Evolutionary conservation across 106 monocot species (phyloP).

Genomic region (Dioscorea dumetorum): DNA sequence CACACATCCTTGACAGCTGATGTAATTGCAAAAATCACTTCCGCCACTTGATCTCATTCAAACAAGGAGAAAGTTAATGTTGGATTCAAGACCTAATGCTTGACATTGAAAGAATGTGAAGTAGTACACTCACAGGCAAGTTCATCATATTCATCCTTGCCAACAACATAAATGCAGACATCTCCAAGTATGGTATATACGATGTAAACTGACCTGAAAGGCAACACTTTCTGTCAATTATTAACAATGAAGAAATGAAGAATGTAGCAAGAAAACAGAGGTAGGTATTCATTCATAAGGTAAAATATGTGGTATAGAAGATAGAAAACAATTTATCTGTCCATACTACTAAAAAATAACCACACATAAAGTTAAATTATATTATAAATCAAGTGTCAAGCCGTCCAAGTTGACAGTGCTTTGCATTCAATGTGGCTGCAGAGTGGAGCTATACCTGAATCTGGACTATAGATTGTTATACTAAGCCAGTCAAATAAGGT

Average conservation of each 20-base stretch:
- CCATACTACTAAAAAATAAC: background rate
- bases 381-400: background rate
- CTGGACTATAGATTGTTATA: too few species aligned
- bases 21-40: conserved; percentile 79
- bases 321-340: background rate
- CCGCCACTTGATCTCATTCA: conserved; percentile 54
- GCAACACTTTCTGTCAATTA: background rate
- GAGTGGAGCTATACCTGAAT: too few species aligned
- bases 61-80: conserved; percentile 1
- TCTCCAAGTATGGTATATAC: conserved; percentile 91
- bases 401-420: background rate
- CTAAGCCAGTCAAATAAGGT: too few species aligned
- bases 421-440: too few species aligned
- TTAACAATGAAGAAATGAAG: background rate
- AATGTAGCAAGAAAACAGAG: background rate
- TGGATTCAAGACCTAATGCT: background rate
- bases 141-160: conserved; percentile 99
- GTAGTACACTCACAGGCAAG: conserved; percentile 70
- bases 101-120: background rate
- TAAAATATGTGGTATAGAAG: background rate
- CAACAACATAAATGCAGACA: conserved; percentile 88
- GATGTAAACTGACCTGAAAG: conserved; percentile 80
- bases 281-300: background rate
- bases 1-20: conserved; percentile 82
- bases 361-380: background rate